Base-by-base conservation (phyloP, 257 asterid genomes). In the Lycium ferocissimum region DNA sequence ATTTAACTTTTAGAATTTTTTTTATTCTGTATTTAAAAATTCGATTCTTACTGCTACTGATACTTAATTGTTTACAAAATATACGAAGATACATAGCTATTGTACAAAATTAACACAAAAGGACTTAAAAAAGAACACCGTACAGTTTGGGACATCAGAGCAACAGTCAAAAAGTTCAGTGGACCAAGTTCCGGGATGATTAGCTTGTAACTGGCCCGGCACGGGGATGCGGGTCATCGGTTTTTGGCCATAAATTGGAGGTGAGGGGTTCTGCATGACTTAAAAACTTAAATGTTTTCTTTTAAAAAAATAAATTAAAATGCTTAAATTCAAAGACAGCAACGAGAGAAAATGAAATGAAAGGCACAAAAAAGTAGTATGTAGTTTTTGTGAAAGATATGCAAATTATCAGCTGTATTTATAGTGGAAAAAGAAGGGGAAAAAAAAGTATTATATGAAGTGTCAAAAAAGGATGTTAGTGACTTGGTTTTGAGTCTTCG, bases 111-210 rank as follows among this genome's bases (percentile, higher is more conserved):
- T 26, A 26, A 26, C 33, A 26, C 33, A 26, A 26, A 26, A 26
- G 33, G 33, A 26, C 33, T 26, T 26, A 26, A 26, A 26, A 6
- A 45, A 51, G 0, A 20, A 35, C 3, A 53, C 84, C 89, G 57
- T 87, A 92, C 95, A 89, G n/a, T 76, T 90, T 38, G 88, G 6
- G 63, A 80, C 40, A 85, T 92, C 92, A 0, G 88, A 67, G 59
- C 17, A 73, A 65, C 95, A 92, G 43, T 47, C 91, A 10, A 88
- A 92, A 3, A 91, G 90, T 84, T 90, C 92, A 6, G 91, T 81
- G 1, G 89, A 90, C 94, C 94, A 92, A 0, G 78, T 61, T 59
- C 89, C 89, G 2, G 81, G 89, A 37, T 69, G 51, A 69, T 15
- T 69, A 15, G 76, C 3, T 37, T 69, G 76, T 7, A 69, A 69